Conservation (phyloP, 805 yeast genomes). For the Danielozyma ontarioensis region DNA sequence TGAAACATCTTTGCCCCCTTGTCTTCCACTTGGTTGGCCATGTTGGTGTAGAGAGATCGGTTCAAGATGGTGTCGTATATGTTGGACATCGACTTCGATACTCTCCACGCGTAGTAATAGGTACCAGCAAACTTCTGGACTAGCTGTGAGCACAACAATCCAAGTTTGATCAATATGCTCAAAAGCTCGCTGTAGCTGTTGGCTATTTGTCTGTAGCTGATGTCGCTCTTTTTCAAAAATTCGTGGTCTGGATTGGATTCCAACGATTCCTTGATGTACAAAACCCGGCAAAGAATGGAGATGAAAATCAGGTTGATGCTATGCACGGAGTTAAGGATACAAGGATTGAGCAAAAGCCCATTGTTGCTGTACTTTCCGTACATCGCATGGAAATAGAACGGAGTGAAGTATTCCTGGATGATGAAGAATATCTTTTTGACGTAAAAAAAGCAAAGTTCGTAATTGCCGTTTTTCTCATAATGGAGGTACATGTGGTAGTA, state of each 20-base stretch:
- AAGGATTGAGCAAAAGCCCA: conserved; percentile 9
- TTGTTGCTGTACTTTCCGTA: conserved; percentile 4
- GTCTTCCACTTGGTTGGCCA: too few species aligned
- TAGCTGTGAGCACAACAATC: not conserved
- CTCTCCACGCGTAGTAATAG: conserved; percentile 1
- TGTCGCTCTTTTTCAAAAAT: not conserved
- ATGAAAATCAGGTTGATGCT: conserved; percentile 11
- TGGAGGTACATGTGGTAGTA: conserved; percentile 14
- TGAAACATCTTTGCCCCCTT: not conserved
- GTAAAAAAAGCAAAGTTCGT: conserved; percentile 12
- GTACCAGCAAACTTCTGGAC: not conserved
- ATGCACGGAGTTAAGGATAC: conserved; percentile 8
- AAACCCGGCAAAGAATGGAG: conserved; percentile 3
- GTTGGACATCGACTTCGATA: not conserved
- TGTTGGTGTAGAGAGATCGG: not conserved
- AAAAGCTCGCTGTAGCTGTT: not conserved
- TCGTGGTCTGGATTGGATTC: not conserved
- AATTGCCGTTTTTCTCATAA: conserved; percentile 8
- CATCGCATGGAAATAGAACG: conserved; percentile 6
- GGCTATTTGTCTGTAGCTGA: not conserved
- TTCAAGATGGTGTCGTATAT: not conserved
- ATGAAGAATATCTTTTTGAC: conserved; percentile 8
- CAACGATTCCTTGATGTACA: conserved; percentile 3
- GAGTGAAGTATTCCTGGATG: not conserved
- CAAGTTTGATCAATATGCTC: not conserved